Evolutionary conservation across 2,329 filamentous ascomycete species (phyloP).

Genomic region (Penicillium sp.): DNA sequence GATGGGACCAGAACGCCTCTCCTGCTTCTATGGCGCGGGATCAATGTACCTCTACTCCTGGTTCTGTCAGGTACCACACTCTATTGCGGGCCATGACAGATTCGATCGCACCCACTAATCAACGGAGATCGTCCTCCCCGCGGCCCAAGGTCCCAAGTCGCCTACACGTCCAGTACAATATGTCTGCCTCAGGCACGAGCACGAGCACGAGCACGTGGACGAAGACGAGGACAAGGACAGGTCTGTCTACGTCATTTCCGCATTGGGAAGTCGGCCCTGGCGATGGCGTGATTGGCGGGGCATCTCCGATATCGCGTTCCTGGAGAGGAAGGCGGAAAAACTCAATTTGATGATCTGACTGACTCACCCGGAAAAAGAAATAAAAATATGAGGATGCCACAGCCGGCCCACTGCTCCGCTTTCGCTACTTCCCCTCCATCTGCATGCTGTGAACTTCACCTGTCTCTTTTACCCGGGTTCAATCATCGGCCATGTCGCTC

Average conservation of each 20-base stretch:
- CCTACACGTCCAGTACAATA: too few species aligned
- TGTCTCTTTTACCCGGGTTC: conserved; percentile 1
- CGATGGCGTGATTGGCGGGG: conserved; percentile 22
- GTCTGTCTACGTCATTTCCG: neutral
- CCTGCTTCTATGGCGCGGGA: too few species aligned
- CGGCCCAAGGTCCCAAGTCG: too few species aligned
- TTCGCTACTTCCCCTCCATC: conserved; percentile 19
- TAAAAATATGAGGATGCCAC: conserved; percentile 8
- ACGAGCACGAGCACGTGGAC: too few species aligned
- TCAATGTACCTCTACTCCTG: too few species aligned
- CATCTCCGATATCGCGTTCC: conserved; percentile 22
- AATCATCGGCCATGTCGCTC: conserved; percentile 12
- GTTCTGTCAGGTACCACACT: too few species aligned
- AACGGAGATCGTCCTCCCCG: too few species aligned
- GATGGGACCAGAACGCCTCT: too few species aligned
- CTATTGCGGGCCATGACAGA: too few species aligned
- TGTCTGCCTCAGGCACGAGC: neutral
- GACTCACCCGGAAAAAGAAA: conserved; percentile 12
- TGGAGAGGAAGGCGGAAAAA: conserved; percentile 18
- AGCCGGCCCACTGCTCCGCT: conserved; percentile 24
- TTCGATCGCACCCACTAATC: too few species aligned
- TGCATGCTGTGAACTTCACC: conserved; percentile 17
- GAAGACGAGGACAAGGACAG: too few species aligned
- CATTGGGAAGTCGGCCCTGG: neutral
- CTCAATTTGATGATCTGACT: conserved; percentile 8